These are phyloP conservation scores for Hypoxylon sp. DNA, from an alignment of 2,329 filamentous ascomycete species.

Conservation along the genomic window DNA sequence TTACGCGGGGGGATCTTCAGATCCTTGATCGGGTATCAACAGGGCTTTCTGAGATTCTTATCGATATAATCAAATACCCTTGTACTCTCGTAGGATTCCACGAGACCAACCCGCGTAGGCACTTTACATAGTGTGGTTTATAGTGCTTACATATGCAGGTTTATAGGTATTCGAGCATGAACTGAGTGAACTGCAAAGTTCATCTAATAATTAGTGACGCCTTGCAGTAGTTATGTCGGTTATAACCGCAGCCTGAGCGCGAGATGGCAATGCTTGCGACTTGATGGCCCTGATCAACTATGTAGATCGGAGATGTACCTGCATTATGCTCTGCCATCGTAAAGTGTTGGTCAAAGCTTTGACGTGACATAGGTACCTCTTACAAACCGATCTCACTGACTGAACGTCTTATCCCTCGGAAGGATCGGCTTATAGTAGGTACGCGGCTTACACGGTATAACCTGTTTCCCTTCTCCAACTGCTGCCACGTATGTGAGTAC, in stretches of 20 bases:
- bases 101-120: conserved; percentile 13
- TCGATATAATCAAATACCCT: conserved; percentile 28
- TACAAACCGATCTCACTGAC: conserved; percentile 1
- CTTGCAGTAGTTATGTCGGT: conserved; percentile 34
- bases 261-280: conserved; percentile 13
- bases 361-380: conserved; percentile 7
- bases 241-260: conserved; percentile 29
- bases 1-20: conserved; percentile 44
- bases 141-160: conserved; percentile 37
- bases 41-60: conserved; percentile 33
- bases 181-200: conserved; percentile 23
- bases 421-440: conserved; percentile 30
- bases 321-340: conserved; percentile 31
- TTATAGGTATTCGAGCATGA: conserved; percentile 22
- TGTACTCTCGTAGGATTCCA: conserved; percentile 2
- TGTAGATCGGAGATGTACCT: conserved; percentile 38
- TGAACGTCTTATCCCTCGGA: conserved; percentile 32
- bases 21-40: conserved; percentile 35
- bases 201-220: conserved; percentile 27
- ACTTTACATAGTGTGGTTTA: conserved; percentile 22
- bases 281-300: conserved; percentile 10
- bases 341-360: conserved; percentile 17
- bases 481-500: conserved; percentile 26
- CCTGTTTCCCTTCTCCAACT: conserved; percentile 22
- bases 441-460: conserved; percentile 35